These are phyloP conservation scores for Ogataea methylovora DNA, from an alignment of 805 yeast genomes.

Conservation along the genomic window DNA sequence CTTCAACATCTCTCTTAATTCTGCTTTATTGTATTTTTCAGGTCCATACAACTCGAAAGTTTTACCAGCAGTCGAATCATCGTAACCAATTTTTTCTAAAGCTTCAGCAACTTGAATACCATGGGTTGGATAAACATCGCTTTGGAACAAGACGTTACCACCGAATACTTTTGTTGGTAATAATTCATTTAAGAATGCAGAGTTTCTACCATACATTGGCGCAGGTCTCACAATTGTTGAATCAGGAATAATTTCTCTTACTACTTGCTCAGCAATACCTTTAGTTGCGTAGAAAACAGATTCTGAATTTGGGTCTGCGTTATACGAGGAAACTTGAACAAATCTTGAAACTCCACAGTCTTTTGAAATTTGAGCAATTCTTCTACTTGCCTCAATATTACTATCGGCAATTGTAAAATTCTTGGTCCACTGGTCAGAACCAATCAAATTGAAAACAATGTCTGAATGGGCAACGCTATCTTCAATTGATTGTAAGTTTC, in stretches of 20 bases:
- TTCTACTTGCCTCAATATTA: constrained; percentile 68
- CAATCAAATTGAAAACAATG: constrained; percentile 73
- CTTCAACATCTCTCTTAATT: constrained; percentile 65
- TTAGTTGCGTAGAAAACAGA: constrained; percentile 74
- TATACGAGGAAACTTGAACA: constrained; percentile 73
- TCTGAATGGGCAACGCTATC: constrained; percentile 75
- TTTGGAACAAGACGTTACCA: constrained; percentile 59
- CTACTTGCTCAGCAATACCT: constrained; percentile 70
- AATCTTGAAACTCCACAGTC: constrained; percentile 67
- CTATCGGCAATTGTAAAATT: constrained; percentile 79
- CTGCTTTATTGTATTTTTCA: constrained; percentile 52
- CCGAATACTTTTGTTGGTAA: constrained; percentile 48
- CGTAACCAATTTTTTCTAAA: constrained; percentile 69
- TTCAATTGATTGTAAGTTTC: constrained; percentile 70
- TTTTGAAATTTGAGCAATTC: constrained; percentile 67
- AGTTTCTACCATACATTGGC: constrained; percentile 71
- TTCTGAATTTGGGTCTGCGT: constrained; percentile 60
- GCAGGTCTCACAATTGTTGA: constrained; percentile 83
- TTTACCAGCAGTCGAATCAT: constrained; percentile 74
- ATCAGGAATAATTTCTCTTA: constrained; percentile 59
- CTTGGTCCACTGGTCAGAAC: constrained; percentile 69
- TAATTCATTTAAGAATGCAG: constrained; percentile 55
- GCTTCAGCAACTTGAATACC: constrained; percentile 73
- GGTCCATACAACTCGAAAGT: constrained; percentile 69
- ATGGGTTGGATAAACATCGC: constrained; percentile 68